Evolutionary conservation across 177 flowering plant genomes (phyloP), one percentile per base, ranked within the genome.

Genomic region (Vitis hybrid): DNA sequence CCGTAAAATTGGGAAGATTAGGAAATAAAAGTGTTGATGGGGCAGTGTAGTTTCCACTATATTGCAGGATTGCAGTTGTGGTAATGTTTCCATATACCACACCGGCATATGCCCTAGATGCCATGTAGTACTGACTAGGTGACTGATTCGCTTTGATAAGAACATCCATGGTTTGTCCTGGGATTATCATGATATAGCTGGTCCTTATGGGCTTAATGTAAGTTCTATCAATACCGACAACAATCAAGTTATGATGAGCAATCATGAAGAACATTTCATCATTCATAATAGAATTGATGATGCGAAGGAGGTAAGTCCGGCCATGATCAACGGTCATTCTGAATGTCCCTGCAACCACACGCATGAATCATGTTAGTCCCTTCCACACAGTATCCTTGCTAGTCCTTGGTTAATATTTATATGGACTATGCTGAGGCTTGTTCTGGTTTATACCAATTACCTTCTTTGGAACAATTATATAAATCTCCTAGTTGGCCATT

Each of bases 251-350:
- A 18, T 63, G 66, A 24, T 63, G 13, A 6, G 66, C 66, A 11
- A 66, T 1, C 46, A 50, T 21, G 14, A 56, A 66, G 60, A 66
- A 66, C 60, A 66, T 55, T 11, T 66, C 46, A 3, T 66, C 69
- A 12, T 66, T 52, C 69, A 55, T 32, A 13, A 66, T 19, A 18
- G 66, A 35, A n/a, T 63, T 63, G 19, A 63, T 40, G 3, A 63
- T 35, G 2, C 55, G 55, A 49, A 49, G 66, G 52, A 49, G 66
- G 17, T 63, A 63, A 0, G 66, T 49, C 49, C 18, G 46, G 6
- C 55, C 66, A 63, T 17, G 49, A 8, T 63, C 66, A 13, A 63
- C 27, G 17, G 19, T 17, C 17, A 63, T 27, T 48, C 15, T 62
- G 49, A 13, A 15, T 30, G 65, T 62, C 8, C 66, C 66, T 63